phyloP scores from a whole-genome alignment of 257 asterid species.

The Salvia hispanica region DNA sequence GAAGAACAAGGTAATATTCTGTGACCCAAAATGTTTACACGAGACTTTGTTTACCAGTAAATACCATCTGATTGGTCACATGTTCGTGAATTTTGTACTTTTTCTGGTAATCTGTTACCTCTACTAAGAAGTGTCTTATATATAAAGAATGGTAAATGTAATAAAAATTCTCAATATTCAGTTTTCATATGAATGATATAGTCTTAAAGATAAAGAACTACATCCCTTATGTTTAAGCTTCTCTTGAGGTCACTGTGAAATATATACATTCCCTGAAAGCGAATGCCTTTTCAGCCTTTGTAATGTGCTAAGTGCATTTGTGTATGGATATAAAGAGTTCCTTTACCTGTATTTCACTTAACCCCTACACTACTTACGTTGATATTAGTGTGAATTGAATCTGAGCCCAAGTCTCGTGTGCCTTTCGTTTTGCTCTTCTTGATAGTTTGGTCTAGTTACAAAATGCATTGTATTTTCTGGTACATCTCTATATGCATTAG shows the following conservation, averaged over 20 bases:
- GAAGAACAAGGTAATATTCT: constrained; percentile 64
- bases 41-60: not conserved
- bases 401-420: not conserved
- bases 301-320: not conserved
- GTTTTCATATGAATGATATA: constrained; percentile 8
- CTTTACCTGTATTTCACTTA: not conserved
- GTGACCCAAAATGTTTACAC: not conserved
- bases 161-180: not conserved
- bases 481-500: too few relatives aligned
- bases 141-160: not conserved
- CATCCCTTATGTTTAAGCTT: too few relatives aligned
- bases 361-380: not conserved
- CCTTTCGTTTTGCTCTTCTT: not conserved
- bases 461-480: not conserved
- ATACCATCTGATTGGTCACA: constrained; percentile 16
- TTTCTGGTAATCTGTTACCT: not conserved
- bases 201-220: too few relatives aligned
- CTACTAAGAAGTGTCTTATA: constrained; percentile 3
- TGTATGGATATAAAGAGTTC: not conserved
- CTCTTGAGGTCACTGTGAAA: not conserved
- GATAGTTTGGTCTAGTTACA: not conserved
- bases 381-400: not conserved
- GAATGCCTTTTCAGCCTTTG: not conserved
- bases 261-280: not conserved
- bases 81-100: constrained; percentile 15